Evolutionary conservation across 2,329 filamentous ascomycete species (phyloP).

Genomic region (Corinectria fuckeliana): DNA sequence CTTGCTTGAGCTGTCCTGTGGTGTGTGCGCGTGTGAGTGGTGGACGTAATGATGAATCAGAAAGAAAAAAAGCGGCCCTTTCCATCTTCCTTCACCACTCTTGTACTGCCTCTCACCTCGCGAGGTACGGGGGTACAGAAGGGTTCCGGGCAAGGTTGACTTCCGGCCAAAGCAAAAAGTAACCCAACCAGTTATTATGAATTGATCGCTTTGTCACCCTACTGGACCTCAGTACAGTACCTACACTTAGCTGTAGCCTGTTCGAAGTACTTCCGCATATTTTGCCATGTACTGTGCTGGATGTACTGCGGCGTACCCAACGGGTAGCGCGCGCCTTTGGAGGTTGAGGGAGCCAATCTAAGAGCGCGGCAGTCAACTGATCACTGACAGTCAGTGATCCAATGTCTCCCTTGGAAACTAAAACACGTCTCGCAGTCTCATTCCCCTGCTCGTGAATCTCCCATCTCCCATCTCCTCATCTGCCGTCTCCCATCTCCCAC

Average conservation of each 20-base stretch:
- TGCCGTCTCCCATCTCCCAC: neutral
- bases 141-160: constrained; percentile 17
- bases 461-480: constrained; percentile 9
- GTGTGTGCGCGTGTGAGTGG: constrained; percentile 15
- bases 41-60: constrained; percentile 23
- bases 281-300: no score
- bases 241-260: neutral
- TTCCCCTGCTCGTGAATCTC: constrained; percentile 12
- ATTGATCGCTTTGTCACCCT: no score
- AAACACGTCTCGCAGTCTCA: constrained; percentile 37
- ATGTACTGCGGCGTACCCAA: no score
- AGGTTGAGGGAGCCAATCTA: constrained; percentile 18
- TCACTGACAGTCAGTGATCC: neutral
- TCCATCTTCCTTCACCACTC: constrained; percentile 1
- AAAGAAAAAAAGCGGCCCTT: constrained; percentile 15
- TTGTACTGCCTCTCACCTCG: neutral
- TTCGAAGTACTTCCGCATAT: neutral
- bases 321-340: neutral
- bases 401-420: constrained; percentile 38
- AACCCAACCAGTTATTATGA: constrained; percentile 23
- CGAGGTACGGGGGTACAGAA: constrained; percentile 18
- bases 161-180: constrained; percentile 15
- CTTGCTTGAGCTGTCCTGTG: constrained; percentile 1
- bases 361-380: constrained; percentile 28
- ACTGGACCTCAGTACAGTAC: neutral